phyloP scores from a whole-genome alignment of 2,329 filamentous ascomycete species.

The Zarea fungicola region DNA sequence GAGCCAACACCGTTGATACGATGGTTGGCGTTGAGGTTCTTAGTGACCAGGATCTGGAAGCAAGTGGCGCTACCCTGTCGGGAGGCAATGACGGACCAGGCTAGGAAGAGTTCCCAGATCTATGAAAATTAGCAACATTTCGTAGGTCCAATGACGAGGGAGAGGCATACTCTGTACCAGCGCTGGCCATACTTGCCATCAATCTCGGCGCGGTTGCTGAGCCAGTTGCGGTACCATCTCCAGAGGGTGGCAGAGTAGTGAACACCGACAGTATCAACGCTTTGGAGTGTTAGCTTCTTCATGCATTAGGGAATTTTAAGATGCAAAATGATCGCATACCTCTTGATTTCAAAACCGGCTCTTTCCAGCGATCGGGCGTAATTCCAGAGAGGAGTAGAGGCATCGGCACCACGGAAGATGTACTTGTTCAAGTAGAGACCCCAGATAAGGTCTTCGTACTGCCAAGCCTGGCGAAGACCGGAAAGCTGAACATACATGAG shows the following conservation, averaged over 20 bases:
- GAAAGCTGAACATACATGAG: constrained; percentile 95
- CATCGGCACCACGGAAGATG: constrained; percentile 94
- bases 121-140: constrained; percentile 25
- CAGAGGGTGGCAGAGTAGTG: constrained; percentile 96
- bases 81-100: constrained; percentile 76
- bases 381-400: constrained; percentile 85
- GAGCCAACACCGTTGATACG: constrained; percentile 67
- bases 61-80: constrained; percentile 80
- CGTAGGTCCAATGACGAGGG: background rate
- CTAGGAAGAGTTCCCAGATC: constrained; percentile 92
- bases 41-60: constrained; percentile 81
- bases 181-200: constrained; percentile 89
- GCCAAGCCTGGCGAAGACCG: constrained; percentile 90
- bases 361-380: constrained; percentile 81
- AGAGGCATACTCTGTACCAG: constrained; percentile 78
- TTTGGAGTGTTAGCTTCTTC: constrained; percentile 12
- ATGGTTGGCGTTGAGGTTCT: constrained; percentile 86
- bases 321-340: constrained; percentile 16
- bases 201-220: constrained; percentile 88
- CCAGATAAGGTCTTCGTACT: constrained; percentile 97
- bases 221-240: constrained; percentile 99
- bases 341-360: constrained; percentile 70
- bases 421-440: constrained; percentile 99
- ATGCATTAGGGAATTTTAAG: no score
- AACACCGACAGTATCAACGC: constrained; percentile 86